Evolutionary conservation across 176 grass and related monocot genomes (phyloP), one percentile per base, ranked within the genome.

Genomic region (Tillandsia leiboldiana): DNA sequence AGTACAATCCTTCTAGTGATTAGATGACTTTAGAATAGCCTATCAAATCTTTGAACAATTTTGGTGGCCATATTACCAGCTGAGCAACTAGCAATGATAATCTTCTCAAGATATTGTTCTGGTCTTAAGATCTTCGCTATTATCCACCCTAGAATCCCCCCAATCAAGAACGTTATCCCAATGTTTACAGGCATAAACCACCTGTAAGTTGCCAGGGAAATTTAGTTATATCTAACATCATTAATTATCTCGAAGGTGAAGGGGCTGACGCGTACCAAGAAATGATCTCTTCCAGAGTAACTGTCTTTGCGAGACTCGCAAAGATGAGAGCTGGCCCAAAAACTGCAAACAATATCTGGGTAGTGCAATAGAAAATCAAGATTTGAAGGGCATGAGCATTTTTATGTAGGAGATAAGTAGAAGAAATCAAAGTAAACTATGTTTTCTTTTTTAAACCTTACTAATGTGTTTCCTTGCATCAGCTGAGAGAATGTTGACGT

Each of bases 121-220:
- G 77, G 73, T 68, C 42, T 80, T 11, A 87, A 68, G 70, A 83
- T 68, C 68, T 76, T 80, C 2, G 59, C 73, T 63, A 78, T 72
- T 9, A 66, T 5, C 77, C 77, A 91, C 12, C 88, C 88, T 0
- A 91, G 79, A 58, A 69, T 15, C 11, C 68, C 81, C 17, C 88
- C 84, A 3, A 71, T 51, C n/a, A 76, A 65, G 65, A 83, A 83
- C 12, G 74, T 70, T 51, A 91, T 70, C 17, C 68, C 68, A 52
- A 87, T 77, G 42, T 91, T 87, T 53, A 91, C 67, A n/a, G 75
- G 88, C 81, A 91, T 87, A 63, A 87, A 91, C 81, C 88, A 84
- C 88, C 88, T 87, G 51, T 50, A 69, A 11, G 11, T 49, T 63
- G 47, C 33, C 4, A 42, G 42, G 10, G 52, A 59, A 76, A 49